Evolutionary conservation across 1,284 basidiomycete species (phyloP), one percentile per base, ranked within the genome.

Genomic region (Pseudozyma hubeiensis): DNA sequence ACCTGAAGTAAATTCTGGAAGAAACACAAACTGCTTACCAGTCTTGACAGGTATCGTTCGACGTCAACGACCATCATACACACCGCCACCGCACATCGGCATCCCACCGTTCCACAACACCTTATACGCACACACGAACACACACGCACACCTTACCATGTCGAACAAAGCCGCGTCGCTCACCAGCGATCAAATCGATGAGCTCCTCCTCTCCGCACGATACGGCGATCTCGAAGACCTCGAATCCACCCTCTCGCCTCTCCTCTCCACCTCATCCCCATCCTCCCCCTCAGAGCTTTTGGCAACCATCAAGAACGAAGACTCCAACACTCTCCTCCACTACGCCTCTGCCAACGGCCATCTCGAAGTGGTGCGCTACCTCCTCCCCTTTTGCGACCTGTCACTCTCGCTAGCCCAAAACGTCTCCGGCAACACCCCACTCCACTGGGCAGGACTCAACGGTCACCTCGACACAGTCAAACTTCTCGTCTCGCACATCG

Each of bases 361-460:
- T 48, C 37, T 64, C 4, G 63, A 70, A 5, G 56, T 78, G 3
- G 68, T 78, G 45, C 16, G 40, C 33, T 71, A 69, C 50, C 72
- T 81, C 13, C 55, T 81, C 2, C 78, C 79, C 0, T 41, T 64
- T 34, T 30, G 48, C 29, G 51, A 69, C 19, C 64, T 82, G 11
- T 10, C 37, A 7, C 49, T 49, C 17, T 53, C 81, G 5, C 72
- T 84, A 3, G 55, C 59, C 19, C 80, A 77, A 49, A 84, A 84
- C 64, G 31, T 56, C 1, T 61, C 81, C 0, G 83, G 83, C 52
- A 84, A 83, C 64, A 84, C 83, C 5, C 63, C 83, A 5, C 57
- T 84, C 14, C 83, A 84, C 68, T 84, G 83, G 83, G 83, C 83
- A 0, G 79, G 78, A 2, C 75, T 84, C 34, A 84, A 84, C 53